These are phyloP conservation scores for Fusarium zealandicum DNA, from an alignment of 2,329 filamentous ascomycete genomes.

Conservation along the genomic window DNA sequence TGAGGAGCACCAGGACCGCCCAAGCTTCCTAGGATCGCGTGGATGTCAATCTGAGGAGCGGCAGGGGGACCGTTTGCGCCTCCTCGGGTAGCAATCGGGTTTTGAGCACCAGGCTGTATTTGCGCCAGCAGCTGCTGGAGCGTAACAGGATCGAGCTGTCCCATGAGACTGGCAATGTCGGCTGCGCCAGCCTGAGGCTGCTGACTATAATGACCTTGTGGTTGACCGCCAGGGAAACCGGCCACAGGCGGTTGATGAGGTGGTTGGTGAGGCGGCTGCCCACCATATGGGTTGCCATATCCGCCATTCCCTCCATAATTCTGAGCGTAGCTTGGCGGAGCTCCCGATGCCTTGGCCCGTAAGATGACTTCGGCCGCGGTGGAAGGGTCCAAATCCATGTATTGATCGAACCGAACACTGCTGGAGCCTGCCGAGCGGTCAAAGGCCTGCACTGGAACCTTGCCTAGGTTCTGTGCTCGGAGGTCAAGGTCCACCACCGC, in stretches of 20 bases:
- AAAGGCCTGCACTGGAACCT: conserved; percentile 84
- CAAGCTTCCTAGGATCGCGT: conserved; percentile 54
- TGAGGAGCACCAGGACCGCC: conserved; percentile 38
- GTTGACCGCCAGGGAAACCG: conserved; percentile 39
- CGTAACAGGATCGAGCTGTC: conserved; percentile 71
- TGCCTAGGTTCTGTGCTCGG: conserved; percentile 71
- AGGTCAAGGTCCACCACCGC: conserved; percentile 81
- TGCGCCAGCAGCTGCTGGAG: conserved; percentile 74
- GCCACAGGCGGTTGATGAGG: conserved; percentile 42
- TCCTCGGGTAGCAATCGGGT: conserved; percentile 16
- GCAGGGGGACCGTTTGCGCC: conserved; percentile 33
- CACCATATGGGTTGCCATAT: conserved; percentile 45
- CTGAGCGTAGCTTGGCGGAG: conserved; percentile 42
- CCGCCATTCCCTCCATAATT: conserved; percentile 38
- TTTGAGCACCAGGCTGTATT: conserved; percentile 51
- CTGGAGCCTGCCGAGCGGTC: conserved; percentile 76
- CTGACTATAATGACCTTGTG: conserved; percentile 45
- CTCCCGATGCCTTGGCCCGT: conserved; percentile 65
- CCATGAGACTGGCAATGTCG: conserved; percentile 70
- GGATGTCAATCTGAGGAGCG: conserved; percentile 52
- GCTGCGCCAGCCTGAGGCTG: conserved; percentile 45
- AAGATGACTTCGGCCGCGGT: conserved; percentile 83
- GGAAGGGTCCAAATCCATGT: conserved; percentile 79
- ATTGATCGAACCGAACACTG: conserved; percentile 86
- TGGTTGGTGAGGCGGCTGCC: conserved; percentile 41